Base-by-base conservation (phyloP, 2,329 filamentous ascomycete species). In the Didymella keratinophila region DNA sequence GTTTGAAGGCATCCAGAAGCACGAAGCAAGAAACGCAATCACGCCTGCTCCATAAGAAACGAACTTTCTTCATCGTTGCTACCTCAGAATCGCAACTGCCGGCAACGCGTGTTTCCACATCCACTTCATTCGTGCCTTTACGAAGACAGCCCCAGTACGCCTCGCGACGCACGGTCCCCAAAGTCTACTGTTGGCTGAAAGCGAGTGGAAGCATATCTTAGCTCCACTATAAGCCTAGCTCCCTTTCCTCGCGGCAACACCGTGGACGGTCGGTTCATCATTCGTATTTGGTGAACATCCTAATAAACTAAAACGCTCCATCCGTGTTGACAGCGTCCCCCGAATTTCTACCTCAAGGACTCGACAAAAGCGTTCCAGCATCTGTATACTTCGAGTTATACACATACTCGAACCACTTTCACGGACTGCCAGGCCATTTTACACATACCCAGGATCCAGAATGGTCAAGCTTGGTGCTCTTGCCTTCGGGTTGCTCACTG, bases 391-490 rank as follows among this genome's bases (percentile, higher is more conserved):
- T 54, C 37, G 39, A 44, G 36, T 49, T 42, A 32, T 58, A 54
- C 27, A 58, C 34, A 45, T 58, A 58, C 50, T 51, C 34, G 50
- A 42, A 18, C 52, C 21, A 11, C 1, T 34, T 12, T 45, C 7
- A 48, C 36, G 36, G 23, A 11, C 25, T 42, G 41, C 20, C 23
- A 41, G 27, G 30, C 18, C 23, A 20, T 5, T 9, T 42, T 4
- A 45, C 37, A 41, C 12, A 36, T 12, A 34, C 2, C 18, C 27
- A 30, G 50, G 32, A 50, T 42, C n/a, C 56, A 58, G 27, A 25
- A 69, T 69, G 67, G 65, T 71, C 52, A 69, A 65, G 51, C 52
- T 70, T 52, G 49, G 56, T 34, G 46, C 62, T 36, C 39, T 70
- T 36, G 63, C 60, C 51, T 58, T 67, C 23, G 68, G 62, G 64